A percentile compares a stretch with the other conserved stretches of the same genome.
Conservation (phyloP, 2,329 filamentous ascomycete genomes). For the Phoma sp. region DNA sequence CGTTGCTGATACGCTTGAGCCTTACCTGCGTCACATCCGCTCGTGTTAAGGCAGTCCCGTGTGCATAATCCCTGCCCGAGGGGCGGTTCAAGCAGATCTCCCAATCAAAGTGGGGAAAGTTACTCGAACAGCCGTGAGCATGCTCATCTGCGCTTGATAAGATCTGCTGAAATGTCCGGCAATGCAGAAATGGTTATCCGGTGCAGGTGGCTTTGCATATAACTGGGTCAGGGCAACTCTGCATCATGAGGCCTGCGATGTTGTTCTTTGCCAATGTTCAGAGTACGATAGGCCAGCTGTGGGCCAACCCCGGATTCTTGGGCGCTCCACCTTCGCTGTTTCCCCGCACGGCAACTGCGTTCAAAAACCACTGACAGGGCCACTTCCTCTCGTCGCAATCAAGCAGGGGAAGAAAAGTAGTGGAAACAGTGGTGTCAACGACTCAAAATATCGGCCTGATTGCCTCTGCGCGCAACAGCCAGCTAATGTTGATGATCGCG, state of each 20-base stretch:
- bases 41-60: neutral
- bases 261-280: neutral
- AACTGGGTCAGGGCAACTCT: no score
- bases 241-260: neutral
- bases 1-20: conserved; percentile 7
- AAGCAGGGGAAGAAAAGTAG: no score
- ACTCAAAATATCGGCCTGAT: neutral
- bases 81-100: conserved; percentile 16
- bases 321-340: conserved; percentile 4
- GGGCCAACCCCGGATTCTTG: conserved; percentile 7
- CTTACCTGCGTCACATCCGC: conserved; percentile 10
- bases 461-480: neutral
- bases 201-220: no score
- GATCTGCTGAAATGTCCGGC: neutral
- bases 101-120: conserved; percentile 14
- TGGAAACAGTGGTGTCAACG: no score
- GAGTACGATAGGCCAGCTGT: neutral
- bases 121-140: conserved; percentile 11
- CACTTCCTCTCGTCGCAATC: no score
- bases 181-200: no score
- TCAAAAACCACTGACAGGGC: neutral
- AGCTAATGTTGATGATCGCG: conserved; percentile 12
- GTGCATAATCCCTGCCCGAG: conserved; percentile 6
- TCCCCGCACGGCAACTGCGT: conserved; percentile 9
- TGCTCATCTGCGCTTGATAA: conserved; percentile 2